These are phyloP conservation scores for Cytospora piceicola DNA, from an alignment of 2,329 filamentous ascomycete genomes.

Conservation along the genomic window DNA sequence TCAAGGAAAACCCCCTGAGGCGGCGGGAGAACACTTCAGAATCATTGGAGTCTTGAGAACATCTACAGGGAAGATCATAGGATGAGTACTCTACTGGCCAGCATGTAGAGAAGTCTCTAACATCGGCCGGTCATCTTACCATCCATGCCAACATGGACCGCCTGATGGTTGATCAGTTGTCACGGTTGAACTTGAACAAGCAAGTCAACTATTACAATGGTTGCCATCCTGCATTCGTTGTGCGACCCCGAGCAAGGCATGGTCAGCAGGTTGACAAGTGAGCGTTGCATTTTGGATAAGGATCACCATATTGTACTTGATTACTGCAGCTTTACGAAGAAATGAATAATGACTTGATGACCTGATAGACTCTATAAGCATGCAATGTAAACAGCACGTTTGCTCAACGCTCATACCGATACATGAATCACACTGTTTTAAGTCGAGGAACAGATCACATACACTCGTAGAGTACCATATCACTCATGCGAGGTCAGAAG, in stretches of 20 bases:
- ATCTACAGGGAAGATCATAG: background rate
- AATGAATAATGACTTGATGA: background rate
- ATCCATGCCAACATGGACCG: background rate
- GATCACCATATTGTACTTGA: background rate
- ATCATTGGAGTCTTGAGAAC: background rate
- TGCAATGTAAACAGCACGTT: background rate
- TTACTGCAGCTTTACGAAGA: background rate
- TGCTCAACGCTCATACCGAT: background rate
- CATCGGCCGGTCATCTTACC: background rate
- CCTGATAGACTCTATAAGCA: background rate
- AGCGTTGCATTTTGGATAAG: background rate
- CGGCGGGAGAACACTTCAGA: background rate
- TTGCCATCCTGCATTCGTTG: background rate
- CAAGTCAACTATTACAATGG: background rate
- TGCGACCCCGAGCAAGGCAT: background rate
- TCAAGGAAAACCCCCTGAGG: background rate
- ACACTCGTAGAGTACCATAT: background rate
- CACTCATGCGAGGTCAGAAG: background rate
- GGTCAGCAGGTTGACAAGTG: background rate
- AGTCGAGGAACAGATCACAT: background rate
- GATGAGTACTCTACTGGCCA: background rate
- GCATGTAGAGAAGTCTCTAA: conserved; percentile 2
- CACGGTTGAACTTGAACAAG: background rate
- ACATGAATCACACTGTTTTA: background rate
- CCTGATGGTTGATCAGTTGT: background rate